phyloP scores from a whole-genome alignment of 257 asterid genomes.

The Anisodus acutangulus region DNA sequence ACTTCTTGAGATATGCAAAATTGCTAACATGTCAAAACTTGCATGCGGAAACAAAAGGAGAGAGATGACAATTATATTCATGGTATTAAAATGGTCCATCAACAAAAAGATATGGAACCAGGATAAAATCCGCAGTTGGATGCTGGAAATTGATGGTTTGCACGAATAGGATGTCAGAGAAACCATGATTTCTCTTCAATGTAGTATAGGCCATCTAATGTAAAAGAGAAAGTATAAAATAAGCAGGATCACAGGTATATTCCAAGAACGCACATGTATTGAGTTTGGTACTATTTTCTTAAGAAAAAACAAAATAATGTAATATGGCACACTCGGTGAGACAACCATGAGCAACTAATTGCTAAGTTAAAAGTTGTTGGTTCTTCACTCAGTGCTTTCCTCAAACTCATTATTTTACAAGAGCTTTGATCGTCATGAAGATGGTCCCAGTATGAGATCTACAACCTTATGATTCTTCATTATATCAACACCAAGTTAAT shows the following conservation, averaged over 20 bases:
- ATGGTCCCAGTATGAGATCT: background rate
- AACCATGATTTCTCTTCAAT: background rate
- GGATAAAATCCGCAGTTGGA: background rate
- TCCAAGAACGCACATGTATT: background rate
- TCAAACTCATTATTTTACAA: background rate
- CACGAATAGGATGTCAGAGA: background rate
- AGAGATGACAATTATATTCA: background rate
- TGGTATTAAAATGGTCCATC: background rate
- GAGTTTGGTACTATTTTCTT: background rate
- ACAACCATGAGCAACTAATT: background rate
- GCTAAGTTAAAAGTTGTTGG: background rate
- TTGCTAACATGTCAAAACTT: background rate
- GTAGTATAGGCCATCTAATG: slow-evolving; percentile 8
- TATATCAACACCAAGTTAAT: background rate
- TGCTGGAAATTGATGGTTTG: background rate
- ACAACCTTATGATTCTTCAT: background rate
- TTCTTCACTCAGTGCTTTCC: background rate
- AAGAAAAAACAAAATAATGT: background rate
- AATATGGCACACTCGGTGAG: background rate
- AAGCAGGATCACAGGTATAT: background rate
- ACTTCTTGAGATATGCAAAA: slow-evolving; percentile 10
- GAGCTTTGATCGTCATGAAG: background rate
- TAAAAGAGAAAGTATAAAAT: background rate
- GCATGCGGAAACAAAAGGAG: background rate
- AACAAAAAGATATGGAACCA: slow-evolving; percentile 10